Base-by-base conservation (phyloP, 192 early-diverging fungal species). In the Chytriomyces hyalinus region DNA sequence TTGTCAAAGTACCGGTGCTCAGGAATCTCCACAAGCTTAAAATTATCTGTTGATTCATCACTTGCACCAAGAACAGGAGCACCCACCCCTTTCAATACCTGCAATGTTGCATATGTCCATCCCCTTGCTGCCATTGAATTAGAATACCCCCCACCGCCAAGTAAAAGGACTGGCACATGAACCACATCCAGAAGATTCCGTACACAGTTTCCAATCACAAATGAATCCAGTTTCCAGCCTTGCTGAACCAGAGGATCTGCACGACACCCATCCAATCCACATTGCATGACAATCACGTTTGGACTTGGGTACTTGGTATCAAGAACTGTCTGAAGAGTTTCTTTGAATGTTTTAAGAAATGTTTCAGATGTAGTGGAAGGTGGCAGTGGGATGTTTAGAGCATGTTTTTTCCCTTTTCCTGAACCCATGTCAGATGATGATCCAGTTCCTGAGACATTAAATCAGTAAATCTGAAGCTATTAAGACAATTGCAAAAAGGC, bases 101-200 rank as follows among this genome's bases (percentile, higher is more conserved):
- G 85, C 22, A 90, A 88, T 6, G 95, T 96, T 69, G 95, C 95
- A 78, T 93, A 95, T 15, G 93, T 89, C 97, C 97, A 99, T 44
- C 91, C 91, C 17, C 96, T 88, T 45, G 96, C 92, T 5, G 95
- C 94, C 75, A 93, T 96, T 26, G 93, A 86, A 74, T 93, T 93
- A 0, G 90, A 93, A 77, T 99, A 99, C 6, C 97, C 97, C 6
- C 97, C 97, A 17, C 97, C 97, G 6, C 97, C 97, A 1, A 97
- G 84, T 48, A 98, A 85, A 28, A 98, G 81, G 78, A 95, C 86
- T 20, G 96, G 96, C 28, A 94, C 78, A 50, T 45, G 9, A 49
- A 64, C 6, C 9, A 67, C 47, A 48, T 74, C 59, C 46, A 72
- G 61, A 8, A 80, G 15, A 6, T 43, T n/a, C 15, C 20, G 5